A percentile compares a stretch with the other conserved stretches of the same genome.
phyloP scores from a whole-genome alignment of 164 flowering plant genomes.

The Cinnamomum micranthum region DNA sequence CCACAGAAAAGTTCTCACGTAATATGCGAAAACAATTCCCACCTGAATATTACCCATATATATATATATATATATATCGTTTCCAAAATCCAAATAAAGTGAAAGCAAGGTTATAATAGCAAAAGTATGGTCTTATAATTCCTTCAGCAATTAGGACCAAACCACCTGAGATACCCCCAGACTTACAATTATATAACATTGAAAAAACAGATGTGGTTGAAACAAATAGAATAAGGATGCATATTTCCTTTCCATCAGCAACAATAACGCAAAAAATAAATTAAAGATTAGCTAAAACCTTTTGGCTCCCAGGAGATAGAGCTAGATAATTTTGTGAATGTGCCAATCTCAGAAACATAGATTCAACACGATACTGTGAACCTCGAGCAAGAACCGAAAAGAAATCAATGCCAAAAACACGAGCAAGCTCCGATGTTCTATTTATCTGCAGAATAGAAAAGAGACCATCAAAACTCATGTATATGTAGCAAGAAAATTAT shows the following conservation, averaged over 20 bases:
- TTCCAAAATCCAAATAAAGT: too few species aligned
- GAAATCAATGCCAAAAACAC: constrained; percentile 98
- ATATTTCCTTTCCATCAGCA: background rate
- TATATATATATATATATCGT: too few species aligned
- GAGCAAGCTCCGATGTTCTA: constrained; percentile 97
- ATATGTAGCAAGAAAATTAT: background rate
- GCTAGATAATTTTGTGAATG: constrained; percentile 92
- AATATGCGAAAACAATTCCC: too few species aligned
- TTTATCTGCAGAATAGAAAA: constrained; percentile 52
- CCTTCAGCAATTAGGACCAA: too few species aligned
- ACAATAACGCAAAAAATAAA: background rate
- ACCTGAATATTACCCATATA: too few species aligned
- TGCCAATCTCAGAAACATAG: constrained; percentile 90
- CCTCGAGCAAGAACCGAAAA: constrained; percentile 98
- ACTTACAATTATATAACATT: too few species aligned
- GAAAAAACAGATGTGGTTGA: background rate
- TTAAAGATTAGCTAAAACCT: constrained; percentile 36
- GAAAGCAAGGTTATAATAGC: too few species aligned
- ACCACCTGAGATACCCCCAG: too few species aligned
- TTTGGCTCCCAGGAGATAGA: constrained; percentile 81
- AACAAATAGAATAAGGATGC: background rate
- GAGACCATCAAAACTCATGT: background rate
- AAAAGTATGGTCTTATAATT: too few species aligned
- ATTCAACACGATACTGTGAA: constrained; percentile 98
- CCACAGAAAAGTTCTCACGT: too few species aligned